These are phyloP conservation scores for Microbotryum scabiosae DNA, from an alignment of 1,284 basidiomycete species.

Conservation along the genomic window DNA sequence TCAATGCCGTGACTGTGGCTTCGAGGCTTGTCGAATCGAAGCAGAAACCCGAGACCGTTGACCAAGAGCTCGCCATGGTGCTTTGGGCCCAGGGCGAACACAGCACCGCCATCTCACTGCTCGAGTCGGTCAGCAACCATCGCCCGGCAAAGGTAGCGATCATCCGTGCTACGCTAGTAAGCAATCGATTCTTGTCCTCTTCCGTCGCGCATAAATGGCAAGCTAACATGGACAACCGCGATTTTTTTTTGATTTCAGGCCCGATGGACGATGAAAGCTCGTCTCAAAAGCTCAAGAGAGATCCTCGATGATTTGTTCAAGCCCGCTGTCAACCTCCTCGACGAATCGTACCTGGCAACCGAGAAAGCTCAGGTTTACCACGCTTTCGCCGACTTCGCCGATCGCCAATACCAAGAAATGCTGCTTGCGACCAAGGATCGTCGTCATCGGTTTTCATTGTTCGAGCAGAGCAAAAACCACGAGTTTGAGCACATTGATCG, in stretches of 20 bases:
- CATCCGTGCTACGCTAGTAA: constrained; percentile 50
- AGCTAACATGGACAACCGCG: neutral
- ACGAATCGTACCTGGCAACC: neutral
- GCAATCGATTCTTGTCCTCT: constrained; percentile 28
- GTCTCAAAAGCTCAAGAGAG: constrained; percentile 67
- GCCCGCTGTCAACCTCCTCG: constrained; percentile 46
- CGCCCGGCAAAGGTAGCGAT: constrained; percentile 4
- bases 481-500: constrained; percentile 38
- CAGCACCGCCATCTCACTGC: constrained; percentile 60
- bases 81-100: constrained; percentile 84
- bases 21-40: constrained; percentile 51
- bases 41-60: constrained; percentile 44
- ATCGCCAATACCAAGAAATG: constrained; percentile 63
- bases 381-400: constrained; percentile 79
- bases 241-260: constrained; percentile 49
- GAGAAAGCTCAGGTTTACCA: constrained; percentile 60
- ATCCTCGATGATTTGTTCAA: constrained; percentile 65
- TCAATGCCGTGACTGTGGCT: constrained; percentile 74
- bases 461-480: constrained; percentile 22
- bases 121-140: constrained; percentile 2
- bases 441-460: constrained; percentile 40
- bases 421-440: constrained; percentile 6
- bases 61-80: constrained; percentile 76
- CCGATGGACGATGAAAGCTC: constrained; percentile 78
- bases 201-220: neutral